Percentiles rank a stretch among this genome's conserved stretches.
Conservation (phyloP, 225 moss, liverwort and hornwort genomes). For the Ulota crispa region DNA sequence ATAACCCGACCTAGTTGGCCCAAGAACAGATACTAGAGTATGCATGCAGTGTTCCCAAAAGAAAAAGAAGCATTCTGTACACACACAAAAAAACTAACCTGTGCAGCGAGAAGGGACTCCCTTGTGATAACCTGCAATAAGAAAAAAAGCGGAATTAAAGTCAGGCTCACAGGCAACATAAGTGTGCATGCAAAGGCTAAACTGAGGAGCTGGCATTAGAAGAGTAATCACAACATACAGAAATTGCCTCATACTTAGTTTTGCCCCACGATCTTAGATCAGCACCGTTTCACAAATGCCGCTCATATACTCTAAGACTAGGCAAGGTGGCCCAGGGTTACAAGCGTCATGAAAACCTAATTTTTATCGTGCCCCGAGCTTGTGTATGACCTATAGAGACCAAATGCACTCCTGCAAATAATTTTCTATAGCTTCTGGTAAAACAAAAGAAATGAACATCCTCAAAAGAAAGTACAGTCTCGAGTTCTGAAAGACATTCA, state of each 20-base stretch:
- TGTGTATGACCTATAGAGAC: background rate
- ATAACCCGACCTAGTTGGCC: background rate
- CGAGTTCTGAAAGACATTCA: background rate
- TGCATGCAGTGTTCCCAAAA: background rate
- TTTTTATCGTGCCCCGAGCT: background rate
- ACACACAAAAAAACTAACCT: slow-evolving; percentile 50
- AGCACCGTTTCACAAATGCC: slow-evolving; percentile 1
- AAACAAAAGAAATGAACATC: background rate
- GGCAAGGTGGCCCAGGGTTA: background rate
- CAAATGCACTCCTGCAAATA: background rate
- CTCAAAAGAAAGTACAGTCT: background rate
- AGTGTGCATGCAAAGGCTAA: slow-evolving; percentile 1
- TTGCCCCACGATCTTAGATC: background rate
- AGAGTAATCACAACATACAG: slow-evolving; percentile 2
- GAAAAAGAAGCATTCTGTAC: background rate
- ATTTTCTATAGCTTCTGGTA: slow-evolving; percentile 4
- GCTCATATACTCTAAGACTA: slow-evolving; percentile 1
- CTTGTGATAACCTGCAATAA: slow-evolving; percentile 81
- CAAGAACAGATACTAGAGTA: background rate
- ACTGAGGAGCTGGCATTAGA: background rate
- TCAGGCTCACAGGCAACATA: background rate
- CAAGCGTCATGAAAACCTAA: slow-evolving; percentile 7
- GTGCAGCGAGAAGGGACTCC: slow-evolving; percentile 81
- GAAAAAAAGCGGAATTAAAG: background rate
- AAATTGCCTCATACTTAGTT: background rate